Conservation (phyloP, 129 eudicot species). For the Chrysanthemum makinoi region DNA sequence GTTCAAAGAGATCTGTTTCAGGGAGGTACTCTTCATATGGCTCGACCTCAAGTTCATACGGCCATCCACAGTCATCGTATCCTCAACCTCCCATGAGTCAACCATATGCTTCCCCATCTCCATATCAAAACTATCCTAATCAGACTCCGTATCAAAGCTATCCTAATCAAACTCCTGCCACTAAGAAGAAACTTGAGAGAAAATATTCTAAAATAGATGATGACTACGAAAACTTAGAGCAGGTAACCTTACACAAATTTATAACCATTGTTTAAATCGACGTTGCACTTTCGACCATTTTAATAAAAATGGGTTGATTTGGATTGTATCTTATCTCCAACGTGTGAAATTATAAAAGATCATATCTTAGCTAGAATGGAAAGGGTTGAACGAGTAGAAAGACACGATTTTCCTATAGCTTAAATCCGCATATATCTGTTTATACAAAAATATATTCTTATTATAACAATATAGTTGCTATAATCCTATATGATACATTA, state of each 20-base stretch:
- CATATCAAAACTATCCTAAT: conserved; percentile 42
- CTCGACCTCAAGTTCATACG: conserved; percentile 47
- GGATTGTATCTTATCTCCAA: too few species aligned
- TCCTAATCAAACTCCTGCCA: conserved; percentile 41
- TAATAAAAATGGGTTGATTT: too few species aligned
- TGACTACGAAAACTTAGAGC: conserved; percentile 58
- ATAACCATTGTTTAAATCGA: neutral
- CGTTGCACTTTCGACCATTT: too few species aligned
- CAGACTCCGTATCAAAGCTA: conserved; percentile 43
- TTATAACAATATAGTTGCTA: too few species aligned
- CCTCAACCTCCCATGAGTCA: conserved; percentile 45
- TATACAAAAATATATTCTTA: too few species aligned
- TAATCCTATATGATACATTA: too few species aligned
- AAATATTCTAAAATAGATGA: conserved; percentile 71
- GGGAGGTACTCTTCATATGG: conserved; percentile 58
- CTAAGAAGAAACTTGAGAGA: conserved; percentile 54
- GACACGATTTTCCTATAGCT: too few species aligned
- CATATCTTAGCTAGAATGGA: too few species aligned
- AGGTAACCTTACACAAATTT: conserved; percentile 38
- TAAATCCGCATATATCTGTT: too few species aligned
- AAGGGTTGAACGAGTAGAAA: too few species aligned
- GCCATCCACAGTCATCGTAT: conserved; percentile 49
- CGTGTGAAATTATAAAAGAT: too few species aligned
- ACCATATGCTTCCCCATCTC: conserved; percentile 45
- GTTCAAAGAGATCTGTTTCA: conserved; percentile 55